Evolutionary conservation across 192 early-diverging fungal genomes (phyloP).

Genomic region (Diversispora eburnea): DNA sequence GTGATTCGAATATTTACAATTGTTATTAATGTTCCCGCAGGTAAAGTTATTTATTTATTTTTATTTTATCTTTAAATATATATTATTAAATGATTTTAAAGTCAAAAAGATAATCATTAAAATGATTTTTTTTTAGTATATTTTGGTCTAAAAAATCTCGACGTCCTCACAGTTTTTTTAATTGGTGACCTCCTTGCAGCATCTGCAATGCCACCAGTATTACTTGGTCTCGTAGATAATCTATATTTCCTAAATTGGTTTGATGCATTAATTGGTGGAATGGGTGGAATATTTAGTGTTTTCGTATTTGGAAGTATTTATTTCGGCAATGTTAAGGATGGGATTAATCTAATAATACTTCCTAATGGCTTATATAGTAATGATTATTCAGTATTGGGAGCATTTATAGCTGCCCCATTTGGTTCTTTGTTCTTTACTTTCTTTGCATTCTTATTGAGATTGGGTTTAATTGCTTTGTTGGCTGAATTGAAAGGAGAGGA

Average conservation of each 20-base stretch:
- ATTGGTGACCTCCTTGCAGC: constrained; percentile 53
- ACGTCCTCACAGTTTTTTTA: constrained; percentile 53
- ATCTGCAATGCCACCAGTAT: constrained; percentile 49
- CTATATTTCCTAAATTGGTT: constrained; percentile 48
- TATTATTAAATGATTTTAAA: background rate
- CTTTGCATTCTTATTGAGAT: background rate
- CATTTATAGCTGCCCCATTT: constrained; percentile 38
- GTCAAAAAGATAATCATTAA: background rate
- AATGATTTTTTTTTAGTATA: constrained; percentile 28
- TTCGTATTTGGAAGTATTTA: constrained; percentile 51
- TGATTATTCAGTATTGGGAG: constrained; percentile 55
- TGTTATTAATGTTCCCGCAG: constrained; percentile 47
- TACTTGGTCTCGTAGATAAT: constrained; percentile 41
- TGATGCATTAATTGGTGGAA: constrained; percentile 49
- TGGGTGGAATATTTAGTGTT: constrained; percentile 50
- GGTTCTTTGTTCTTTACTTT: constrained; percentile 13
- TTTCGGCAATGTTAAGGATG: constrained; percentile 45
- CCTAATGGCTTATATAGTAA: constrained; percentile 46
- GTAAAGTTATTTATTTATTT: constrained; percentile 10
- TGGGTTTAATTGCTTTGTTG: background rate
- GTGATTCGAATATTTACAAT: constrained; percentile 16
- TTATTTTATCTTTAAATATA: constrained; percentile 1
- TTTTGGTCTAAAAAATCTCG: constrained; percentile 44
- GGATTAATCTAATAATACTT: constrained; percentile 44
- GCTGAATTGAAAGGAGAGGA: background rate